Conservation (phyloP, 768 basidiomycete genomes). For the Pisolithus orientalis region DNA sequence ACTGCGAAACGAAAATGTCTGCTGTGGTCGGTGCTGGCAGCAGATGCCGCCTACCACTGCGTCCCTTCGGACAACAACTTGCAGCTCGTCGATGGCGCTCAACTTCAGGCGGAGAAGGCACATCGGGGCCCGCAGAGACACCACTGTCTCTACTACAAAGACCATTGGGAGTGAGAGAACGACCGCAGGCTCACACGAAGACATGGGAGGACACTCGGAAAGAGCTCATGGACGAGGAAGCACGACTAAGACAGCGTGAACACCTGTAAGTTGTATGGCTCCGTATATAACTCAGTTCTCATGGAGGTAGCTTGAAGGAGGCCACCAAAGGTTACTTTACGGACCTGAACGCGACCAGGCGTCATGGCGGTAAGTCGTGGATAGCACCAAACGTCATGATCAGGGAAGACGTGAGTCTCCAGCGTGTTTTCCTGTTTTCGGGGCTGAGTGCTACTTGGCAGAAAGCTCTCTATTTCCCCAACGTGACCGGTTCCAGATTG, state of each 20-base stretch:
- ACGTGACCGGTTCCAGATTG: slow-evolving; percentile 70
- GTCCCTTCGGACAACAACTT: not conserved
- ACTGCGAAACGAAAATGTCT: slow-evolving; percentile 11
- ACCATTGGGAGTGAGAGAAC: slow-evolving; percentile 71
- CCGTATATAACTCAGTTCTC: not conserved
- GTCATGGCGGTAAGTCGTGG: slow-evolving; percentile 92
- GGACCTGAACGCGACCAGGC: slow-evolving; percentile 74
- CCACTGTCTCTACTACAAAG: slow-evolving; percentile 42
- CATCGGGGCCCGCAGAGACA: slow-evolving; percentile 4
- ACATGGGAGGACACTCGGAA: slow-evolving; percentile 58
- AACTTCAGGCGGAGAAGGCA: slow-evolving; percentile 1
- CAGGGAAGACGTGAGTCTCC: slow-evolving; percentile 71
- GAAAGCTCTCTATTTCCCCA: slow-evolving; percentile 91
- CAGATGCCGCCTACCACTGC: not conserved
- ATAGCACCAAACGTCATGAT: slow-evolving; percentile 86
- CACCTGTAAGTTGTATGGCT: slow-evolving; percentile 38
- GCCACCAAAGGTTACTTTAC: slow-evolving; percentile 82
- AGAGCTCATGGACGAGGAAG: slow-evolving; percentile 67
- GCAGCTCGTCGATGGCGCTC: slow-evolving; percentile 16
- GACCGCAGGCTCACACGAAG: slow-evolving; percentile 54
- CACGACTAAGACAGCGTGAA: slow-evolving; percentile 60
- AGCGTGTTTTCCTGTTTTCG: not conserved
- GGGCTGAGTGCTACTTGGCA: slow-evolving; percentile 26
- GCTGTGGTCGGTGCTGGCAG: not conserved
- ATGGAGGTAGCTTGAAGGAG: slow-evolving; percentile 44